Base-by-base conservation (phyloP, 768 basidiomycete species). In the Pisolithus sp. region DNA sequence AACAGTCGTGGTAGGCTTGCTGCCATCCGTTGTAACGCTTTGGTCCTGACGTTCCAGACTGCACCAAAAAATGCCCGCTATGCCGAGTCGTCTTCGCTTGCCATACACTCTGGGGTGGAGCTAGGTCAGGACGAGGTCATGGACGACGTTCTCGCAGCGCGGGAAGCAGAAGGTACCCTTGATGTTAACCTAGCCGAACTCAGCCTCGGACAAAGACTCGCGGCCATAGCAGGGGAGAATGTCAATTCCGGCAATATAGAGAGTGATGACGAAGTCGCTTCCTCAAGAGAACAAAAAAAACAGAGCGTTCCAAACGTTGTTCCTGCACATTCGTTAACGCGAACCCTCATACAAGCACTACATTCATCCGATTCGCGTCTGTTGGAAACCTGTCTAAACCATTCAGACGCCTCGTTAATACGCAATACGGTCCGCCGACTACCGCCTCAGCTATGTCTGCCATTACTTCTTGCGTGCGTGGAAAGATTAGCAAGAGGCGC, bases 301-400 rank as follows among this genome's bases (percentile, higher is more conserved):
- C 57, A 51, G 46, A 62, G 49, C 20, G 71, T 72, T 12, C 62
- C 64, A 7, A 62, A 73, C n/a, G 67, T 76, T 38, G 74, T 83
- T 18, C 89, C 93, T 36, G 83, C 91, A 1, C 83, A 85, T 57
- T 94, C 95, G 0, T 78, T 98, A 53, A 91, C 95, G 24, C 85
- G 93, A 50, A 94, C 95, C 24, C 77, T 99, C 46, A 89, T 95
- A 52, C 96, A 99, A 71, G 95, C 96, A 0, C 71, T 99, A 24
- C 96, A 99, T 66, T 97, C 96, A 1, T 86, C 89, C 18, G 96
- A 99, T 73, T 80, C 88, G 2, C 81, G 82, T 9, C 73, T 98
- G 36, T 72, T 98, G 53, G 91, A 96, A 63, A 86, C 86, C 23
- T 95, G 93, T 70, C 71, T 95, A 28, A 73, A 81, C 1, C 89